Percentiles rank a stretch among this genome's conserved stretches.
These are phyloP conservation scores for Ophiostoma piceae DNA, from an alignment of 2,329 filamentous ascomycete species.

Conservation along the genomic window DNA sequence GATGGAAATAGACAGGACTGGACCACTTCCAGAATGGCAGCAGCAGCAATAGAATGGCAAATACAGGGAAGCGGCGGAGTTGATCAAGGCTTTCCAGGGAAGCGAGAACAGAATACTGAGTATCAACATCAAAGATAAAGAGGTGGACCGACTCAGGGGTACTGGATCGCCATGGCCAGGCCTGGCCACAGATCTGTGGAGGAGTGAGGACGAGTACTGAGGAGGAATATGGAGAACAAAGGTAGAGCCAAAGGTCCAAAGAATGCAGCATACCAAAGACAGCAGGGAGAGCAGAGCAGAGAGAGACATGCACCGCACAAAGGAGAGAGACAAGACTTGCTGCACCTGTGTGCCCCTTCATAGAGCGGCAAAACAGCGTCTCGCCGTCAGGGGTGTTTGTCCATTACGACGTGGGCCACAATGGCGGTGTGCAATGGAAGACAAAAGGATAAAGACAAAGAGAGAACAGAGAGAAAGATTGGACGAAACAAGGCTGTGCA, in stretches of 20 bases:
- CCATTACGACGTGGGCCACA: background rate
- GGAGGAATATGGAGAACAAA: background rate
- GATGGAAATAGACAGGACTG: background rate
- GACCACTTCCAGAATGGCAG: background rate
- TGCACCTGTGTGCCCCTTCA: background rate
- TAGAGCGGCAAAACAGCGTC: background rate
- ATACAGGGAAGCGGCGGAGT: conserved; percentile 7
- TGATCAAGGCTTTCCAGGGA: conserved; percentile 9
- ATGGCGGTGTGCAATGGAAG: background rate
- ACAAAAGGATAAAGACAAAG: background rate
- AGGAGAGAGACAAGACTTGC: background rate
- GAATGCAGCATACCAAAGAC: background rate
- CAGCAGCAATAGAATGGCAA: background rate
- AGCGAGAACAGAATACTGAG: background rate
- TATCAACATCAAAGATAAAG: background rate
- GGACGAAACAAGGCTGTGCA: too few species aligned
- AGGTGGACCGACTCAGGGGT: background rate
- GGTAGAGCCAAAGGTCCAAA: background rate
- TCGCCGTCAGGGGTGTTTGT: background rate
- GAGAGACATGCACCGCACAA: too few species aligned
- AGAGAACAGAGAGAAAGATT: background rate
- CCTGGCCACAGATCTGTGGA: background rate
- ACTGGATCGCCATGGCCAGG: background rate
- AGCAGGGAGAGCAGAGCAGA: background rate
- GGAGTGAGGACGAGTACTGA: background rate